Evolutionary conservation across 768 basidiomycete species (phyloP), one percentile per base, ranked within the genome.

Genomic region (Megacollybia marginata): DNA sequence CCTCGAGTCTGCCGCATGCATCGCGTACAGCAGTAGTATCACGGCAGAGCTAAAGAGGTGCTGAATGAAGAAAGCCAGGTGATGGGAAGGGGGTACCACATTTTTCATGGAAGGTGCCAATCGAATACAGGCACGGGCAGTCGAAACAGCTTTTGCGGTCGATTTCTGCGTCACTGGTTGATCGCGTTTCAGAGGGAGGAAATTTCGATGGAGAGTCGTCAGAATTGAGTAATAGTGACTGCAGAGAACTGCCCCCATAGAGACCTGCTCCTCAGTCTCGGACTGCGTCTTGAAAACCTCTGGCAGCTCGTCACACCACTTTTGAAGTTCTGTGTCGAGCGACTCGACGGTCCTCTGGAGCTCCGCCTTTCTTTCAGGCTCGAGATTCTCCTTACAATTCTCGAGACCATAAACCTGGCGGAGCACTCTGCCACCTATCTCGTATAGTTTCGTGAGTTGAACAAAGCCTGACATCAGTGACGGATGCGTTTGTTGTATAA

Each of bases 221-320:
- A 91, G 69, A 40, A 92, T 76, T 13, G 88, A 91, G 65, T 93
- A 93, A 60, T 92, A 92, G 61, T 92, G 88, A 57, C 88, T 88
- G 74, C 83, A 90, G 10, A 92, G 75, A 34, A 90, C 85, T 40
- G 87, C 84, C 10, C 85, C 86, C 83, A 92, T 88, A 1, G 86
- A 84, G 20, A 86, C 85, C 63, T 92, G 87, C 60, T 88, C 82
- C 51, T 88, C 83, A 20, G 80, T 88, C 52, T 78, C 70, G 12
- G 78, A 82, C 52, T 80, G 74, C 4, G 83, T 83, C 67, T 88
- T 89, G 78, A 91, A 89, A 34, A 75, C 75, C 4, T 70, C 56
- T 3, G 88, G 89, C 33, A 92, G 72, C 28, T 86, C 75, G 16
- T 91, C 85, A 57, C 88, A 86, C 92, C 92, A 95, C 59, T 82